These are phyloP conservation scores for Xylaria venustula DNA, from an alignment of 495 filamentous ascomycete genomes.

Conservation along the genomic window DNA sequence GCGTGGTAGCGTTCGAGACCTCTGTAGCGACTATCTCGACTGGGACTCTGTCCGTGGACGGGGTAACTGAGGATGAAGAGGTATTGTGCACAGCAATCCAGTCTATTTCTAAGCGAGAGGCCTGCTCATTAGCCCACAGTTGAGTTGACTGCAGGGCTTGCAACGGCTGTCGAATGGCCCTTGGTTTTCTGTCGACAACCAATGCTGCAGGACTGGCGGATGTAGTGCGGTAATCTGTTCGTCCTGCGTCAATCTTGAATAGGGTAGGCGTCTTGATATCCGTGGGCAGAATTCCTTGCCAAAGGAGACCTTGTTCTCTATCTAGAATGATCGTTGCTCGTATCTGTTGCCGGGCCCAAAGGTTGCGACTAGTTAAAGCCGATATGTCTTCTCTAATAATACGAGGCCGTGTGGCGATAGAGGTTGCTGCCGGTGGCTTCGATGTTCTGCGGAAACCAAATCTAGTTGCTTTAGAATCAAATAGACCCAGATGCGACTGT, in stretches of 20 bases:
- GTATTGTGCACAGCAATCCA: conserved; percentile 31
- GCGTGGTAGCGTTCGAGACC: conserved; percentile 11
- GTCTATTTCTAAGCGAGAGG: conserved; percentile 14
- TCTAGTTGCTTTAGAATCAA: conserved; percentile 20
- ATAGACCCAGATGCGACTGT: conserved; percentile 23
- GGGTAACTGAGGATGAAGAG: conserved; percentile 15
- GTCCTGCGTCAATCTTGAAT: conserved; percentile 22
- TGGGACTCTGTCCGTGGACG: conserved; percentile 14
- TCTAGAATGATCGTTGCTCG: not conserved
- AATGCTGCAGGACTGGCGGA: conserved; percentile 28
- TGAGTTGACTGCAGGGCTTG: conserved; percentile 27
- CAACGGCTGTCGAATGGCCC: conserved; percentile 25
- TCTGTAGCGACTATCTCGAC: conserved; percentile 13
- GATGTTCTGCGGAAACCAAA: conserved; percentile 32
- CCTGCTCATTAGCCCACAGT: conserved; percentile 29
- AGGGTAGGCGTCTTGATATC: conserved; percentile 9
- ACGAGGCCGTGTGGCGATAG: conserved; percentile 14
- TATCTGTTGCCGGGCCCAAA: conserved; percentile 27
- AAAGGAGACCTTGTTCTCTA: not conserved
- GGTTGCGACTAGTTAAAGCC: conserved; percentile 26
- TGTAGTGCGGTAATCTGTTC: conserved; percentile 26
- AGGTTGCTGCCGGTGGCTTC: conserved; percentile 34
- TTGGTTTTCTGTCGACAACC: conserved; percentile 21
- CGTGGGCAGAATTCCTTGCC: not conserved
- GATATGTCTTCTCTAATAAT: conserved; percentile 22